These are phyloP conservation scores for Penicillium subrubescens DNA, from an alignment of 495 filamentous ascomycete species.

Conservation along the genomic window DNA sequence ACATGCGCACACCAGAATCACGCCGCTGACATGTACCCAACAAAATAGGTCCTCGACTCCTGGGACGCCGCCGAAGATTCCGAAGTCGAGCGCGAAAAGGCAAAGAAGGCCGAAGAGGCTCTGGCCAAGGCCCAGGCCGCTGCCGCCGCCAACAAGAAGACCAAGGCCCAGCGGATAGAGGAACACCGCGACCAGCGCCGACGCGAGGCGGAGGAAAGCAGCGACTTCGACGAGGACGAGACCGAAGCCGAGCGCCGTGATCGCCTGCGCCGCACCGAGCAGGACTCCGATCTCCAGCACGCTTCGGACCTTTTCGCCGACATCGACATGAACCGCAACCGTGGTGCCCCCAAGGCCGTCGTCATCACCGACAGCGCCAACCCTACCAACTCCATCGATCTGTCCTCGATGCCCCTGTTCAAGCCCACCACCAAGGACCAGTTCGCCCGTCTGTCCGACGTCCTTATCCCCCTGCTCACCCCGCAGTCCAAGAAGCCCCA, in stretches of 20 bases:
- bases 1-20: neutral
- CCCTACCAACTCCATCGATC: conserved; percentile 76
- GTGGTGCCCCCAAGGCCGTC: conserved; percentile 62
- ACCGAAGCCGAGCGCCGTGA: conserved; percentile 69
- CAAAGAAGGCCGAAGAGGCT: conserved; percentile 77
- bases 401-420: conserved; percentile 79
- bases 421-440: conserved; percentile 84
- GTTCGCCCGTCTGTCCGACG: conserved; percentile 73
- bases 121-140: conserved; percentile 89
- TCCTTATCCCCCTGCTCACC: conserved; percentile 72
- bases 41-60: conserved; percentile 79
- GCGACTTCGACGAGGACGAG: conserved; percentile 58
- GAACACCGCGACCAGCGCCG: conserved; percentile 60
- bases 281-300: conserved; percentile 87
- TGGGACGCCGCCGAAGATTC: conserved; percentile 98
- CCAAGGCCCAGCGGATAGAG: conserved; percentile 82
- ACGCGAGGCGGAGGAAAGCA: conserved; percentile 48
- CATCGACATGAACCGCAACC: conserved; percentile 69
- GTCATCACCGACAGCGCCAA: conserved; percentile 66
- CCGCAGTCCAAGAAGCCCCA: conserved; percentile 83
- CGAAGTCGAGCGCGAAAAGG: conserved; percentile 94
- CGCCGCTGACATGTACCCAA: conserved; percentile 17
- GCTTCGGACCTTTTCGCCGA: conserved; percentile 88
- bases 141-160: conserved; percentile 92
- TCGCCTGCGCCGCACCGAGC: conserved; percentile 73